Evolutionary conservation across 768 basidiomycete genomes (phyloP).

Genomic region (Rhodosporidiobolus odoratus): DNA sequence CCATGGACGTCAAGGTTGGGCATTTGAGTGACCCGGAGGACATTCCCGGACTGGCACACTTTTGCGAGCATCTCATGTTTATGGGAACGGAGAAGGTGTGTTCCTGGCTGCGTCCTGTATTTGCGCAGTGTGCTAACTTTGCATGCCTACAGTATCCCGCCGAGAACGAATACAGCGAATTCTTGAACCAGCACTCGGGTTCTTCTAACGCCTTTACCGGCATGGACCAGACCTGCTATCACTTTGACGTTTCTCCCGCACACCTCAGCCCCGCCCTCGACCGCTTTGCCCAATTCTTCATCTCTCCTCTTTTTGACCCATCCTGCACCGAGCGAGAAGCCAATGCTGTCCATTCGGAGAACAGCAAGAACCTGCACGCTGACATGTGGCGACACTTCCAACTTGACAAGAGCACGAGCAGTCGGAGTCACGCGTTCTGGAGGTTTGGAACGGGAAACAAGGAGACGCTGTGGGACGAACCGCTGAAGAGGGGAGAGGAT

Average conservation of each 20-base stretch:
- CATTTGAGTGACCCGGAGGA: slow-evolving; percentile 82
- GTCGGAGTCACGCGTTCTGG: slow-evolving; percentile 49
- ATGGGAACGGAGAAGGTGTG: slow-evolving; percentile 64
- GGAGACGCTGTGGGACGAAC: slow-evolving; percentile 49
- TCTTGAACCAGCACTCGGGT: slow-evolving; percentile 56
- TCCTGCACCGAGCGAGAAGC: slow-evolving; percentile 83
- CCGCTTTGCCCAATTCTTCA: slow-evolving; percentile 66
- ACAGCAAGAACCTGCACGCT: slow-evolving; percentile 89
- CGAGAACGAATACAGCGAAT: slow-evolving; percentile 90
- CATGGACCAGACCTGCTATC: slow-evolving; percentile 84
- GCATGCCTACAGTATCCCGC: slow-evolving; percentile 64
- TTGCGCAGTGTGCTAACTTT: not conserved
- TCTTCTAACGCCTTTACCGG: slow-evolving; percentile 87
- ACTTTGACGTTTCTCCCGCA: slow-evolving; percentile 59
- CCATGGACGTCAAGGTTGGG: slow-evolving; percentile 67
- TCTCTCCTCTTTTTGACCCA: slow-evolving; percentile 77
- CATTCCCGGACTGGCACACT: slow-evolving; percentile 87
- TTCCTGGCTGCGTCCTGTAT: slow-evolving; percentile 6
- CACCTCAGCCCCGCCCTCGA: slow-evolving; percentile 44
- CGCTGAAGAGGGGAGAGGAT: slow-evolving; percentile 46
- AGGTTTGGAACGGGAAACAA: slow-evolving; percentile 51
- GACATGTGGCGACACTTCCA: slow-evolving; percentile 94
- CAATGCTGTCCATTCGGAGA: slow-evolving; percentile 93
- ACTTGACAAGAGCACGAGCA: slow-evolving; percentile 66
- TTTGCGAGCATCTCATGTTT: slow-evolving; percentile 92